Base-by-base conservation (phyloP, 305 asterid species). In the Stenogyne calaminthoides region DNA sequence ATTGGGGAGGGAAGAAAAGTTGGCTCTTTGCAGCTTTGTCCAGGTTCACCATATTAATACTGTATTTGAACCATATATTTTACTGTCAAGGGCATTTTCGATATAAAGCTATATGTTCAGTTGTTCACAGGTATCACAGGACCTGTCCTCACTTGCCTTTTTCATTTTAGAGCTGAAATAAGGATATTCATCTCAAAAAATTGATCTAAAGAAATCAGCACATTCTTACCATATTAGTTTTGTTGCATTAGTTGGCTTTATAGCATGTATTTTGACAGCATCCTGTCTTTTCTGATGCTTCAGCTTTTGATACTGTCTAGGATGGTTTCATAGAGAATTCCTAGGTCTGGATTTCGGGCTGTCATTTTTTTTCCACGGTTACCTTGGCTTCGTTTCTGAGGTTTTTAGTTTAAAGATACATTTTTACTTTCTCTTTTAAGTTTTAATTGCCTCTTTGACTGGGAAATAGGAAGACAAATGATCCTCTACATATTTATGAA, bases 151-250 rank as follows among this genome's bases (percentile, higher is more conserved):
- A 14, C 18, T 46, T 40, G 47, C 14, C 52, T 1, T 46, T 46
- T 67, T 8, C 3, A 4, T 51, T 2, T 69, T 8, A 19, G 40
- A 9, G 14, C 2, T 57, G 58, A 40, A 58, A 20, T 14, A 34
- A 70, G 44, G 67, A 57, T 39, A 22, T 55, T 54, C 64, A 12
- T 22, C 74, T 57, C 74, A 40, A 25, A 3, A 40, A 42, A 44
- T 12, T n/a, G 16, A 6, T 27, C 34, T 54, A 57, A 52, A 54
- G 19, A 61, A 34, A 61, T n/a, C 49, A 27, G 42, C 27, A 14
- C 42, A 39, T 42, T 22, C 39, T n/a, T 39, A 52, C 29, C 18
- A 18, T 39, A 12, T 58, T 37, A 55, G 2, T 44, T 12, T 12
- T 58, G 47, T 6, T 15, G 34, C 20, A 42, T 56, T 8, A 20